Evolutionary conservation across 768 basidiomycete species (phyloP).

Genomic region (Suillus hirtellus): DNA sequence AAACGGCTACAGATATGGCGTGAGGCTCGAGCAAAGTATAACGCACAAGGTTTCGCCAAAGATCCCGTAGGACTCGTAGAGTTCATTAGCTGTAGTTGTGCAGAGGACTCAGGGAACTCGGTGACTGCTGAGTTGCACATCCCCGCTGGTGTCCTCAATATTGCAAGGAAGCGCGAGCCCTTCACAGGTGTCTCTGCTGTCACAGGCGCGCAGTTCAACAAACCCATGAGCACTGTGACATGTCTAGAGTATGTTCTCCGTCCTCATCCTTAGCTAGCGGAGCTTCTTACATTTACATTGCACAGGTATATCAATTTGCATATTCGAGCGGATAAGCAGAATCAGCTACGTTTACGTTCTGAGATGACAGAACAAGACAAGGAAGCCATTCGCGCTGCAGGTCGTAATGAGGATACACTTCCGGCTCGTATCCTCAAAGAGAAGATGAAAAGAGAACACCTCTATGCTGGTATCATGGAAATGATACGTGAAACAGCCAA

Average conservation of each 20-base stretch:
- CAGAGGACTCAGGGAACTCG: conserved; percentile 14
- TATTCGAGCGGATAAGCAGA: conserved; percentile 19
- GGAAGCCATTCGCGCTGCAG: conserved; percentile 9
- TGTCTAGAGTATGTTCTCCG: conserved; percentile 13
- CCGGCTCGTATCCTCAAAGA: conserved; percentile 1
- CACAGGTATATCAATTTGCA: conserved; percentile 17
- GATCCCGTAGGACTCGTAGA: conserved; percentile 18
- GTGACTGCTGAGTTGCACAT: conserved; percentile 12
- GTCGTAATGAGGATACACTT: neutral
- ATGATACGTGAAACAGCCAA: neutral
- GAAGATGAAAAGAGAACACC: neutral
- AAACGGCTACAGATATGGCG: conserved; percentile 14
- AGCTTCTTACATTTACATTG: neutral
- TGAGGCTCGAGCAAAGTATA: conserved; percentile 1
- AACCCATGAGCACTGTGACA: conserved; percentile 16
- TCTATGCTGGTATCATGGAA: neutral
- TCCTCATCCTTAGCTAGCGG: conserved; percentile 2
- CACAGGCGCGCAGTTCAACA: conserved; percentile 5
- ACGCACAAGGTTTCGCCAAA: neutral
- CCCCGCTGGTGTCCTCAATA: neutral
- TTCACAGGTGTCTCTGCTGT: conserved; percentile 13
- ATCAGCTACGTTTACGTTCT: conserved; percentile 14
- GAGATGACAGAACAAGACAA: conserved; percentile 22
- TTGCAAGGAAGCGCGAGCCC: conserved; percentile 15
- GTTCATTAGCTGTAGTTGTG: conserved; percentile 20